These are phyloP conservation scores for Phoma sp. DNA, from an alignment of 2,329 filamentous ascomycete genomes.

Conservation along the genomic window DNA sequence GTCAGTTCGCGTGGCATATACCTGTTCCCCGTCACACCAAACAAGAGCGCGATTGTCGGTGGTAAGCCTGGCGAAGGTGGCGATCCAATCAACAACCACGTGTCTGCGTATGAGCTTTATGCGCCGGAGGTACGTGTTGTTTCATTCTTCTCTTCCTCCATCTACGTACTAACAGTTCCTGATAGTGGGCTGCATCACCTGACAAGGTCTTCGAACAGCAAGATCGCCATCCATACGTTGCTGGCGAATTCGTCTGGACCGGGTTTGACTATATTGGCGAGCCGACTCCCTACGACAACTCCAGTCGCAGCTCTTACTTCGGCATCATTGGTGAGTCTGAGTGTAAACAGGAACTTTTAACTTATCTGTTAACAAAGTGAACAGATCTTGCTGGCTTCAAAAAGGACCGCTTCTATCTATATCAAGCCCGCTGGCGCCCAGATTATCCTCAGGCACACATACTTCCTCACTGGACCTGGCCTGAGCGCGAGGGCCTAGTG, in stretches of 20 bases:
- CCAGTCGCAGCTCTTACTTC: conserved; percentile 59
- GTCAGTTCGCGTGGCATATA: conserved; percentile 61
- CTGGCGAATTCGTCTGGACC: conserved; percentile 62
- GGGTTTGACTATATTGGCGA: conserved; percentile 61
- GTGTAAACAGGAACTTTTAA: too few species aligned
- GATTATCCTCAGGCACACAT: conserved; percentile 58
- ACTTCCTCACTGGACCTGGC: conserved; percentile 64
- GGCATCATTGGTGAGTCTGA: conserved; percentile 54
- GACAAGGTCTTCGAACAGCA: conserved; percentile 62
- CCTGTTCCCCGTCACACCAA: conserved; percentile 58
- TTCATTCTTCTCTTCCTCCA: background rate
- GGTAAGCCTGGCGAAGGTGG: conserved; percentile 40
- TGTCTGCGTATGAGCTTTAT: conserved; percentile 62
- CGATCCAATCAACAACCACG: conserved; percentile 46
- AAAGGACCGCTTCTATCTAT: conserved; percentile 63
- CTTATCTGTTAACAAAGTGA: background rate
- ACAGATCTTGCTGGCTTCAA: conserved; percentile 61
- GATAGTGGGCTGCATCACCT: conserved; percentile 55
- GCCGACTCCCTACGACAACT: conserved; percentile 56
- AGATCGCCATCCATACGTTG: conserved; percentile 58
- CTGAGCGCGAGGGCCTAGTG: conserved; percentile 53
- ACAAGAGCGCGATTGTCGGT: conserved; percentile 49
- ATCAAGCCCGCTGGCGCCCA: conserved; percentile 61
- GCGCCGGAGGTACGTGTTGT: conserved; percentile 28
- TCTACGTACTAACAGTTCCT: background rate